phyloP scores from a whole-genome alignment of 805 yeast species.

The Brettanomyces custersianus region DNA sequence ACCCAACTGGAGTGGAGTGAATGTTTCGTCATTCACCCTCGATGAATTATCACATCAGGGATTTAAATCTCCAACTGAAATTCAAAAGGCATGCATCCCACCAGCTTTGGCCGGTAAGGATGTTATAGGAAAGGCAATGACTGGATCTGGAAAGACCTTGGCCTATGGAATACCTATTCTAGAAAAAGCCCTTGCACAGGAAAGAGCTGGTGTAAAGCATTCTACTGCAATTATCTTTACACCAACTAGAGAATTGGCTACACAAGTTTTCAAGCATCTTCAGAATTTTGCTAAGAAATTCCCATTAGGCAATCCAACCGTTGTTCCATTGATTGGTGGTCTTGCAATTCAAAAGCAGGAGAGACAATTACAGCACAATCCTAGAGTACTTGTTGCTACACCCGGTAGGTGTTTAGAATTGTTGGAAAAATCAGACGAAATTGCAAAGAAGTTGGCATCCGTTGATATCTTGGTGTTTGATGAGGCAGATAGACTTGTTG shows the following conservation, averaged over 20 bases:
- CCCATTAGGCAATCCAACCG: slow-evolving; percentile 38
- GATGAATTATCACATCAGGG: slow-evolving; percentile 52
- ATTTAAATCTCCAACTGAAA: slow-evolving; percentile 71
- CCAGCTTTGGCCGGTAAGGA: slow-evolving; percentile 64
- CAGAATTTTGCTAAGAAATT: slow-evolving; percentile 42
- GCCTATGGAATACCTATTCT: slow-evolving; percentile 93
- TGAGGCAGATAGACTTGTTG: slow-evolving; percentile 92
- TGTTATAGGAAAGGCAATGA: slow-evolving; percentile 90
- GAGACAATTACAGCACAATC: slow-evolving; percentile 61
- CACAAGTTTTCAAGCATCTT: slow-evolving; percentile 82
- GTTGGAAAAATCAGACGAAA: slow-evolving; percentile 50
- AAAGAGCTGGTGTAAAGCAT: slow-evolving; percentile 3
- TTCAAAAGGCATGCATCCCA: slow-evolving; percentile 74
- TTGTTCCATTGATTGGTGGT: slow-evolving; percentile 88
- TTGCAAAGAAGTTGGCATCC: slow-evolving; percentile 32
- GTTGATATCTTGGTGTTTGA: slow-evolving; percentile 62
- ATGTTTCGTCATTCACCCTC: slow-evolving; percentile 47
- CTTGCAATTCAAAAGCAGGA: slow-evolving; percentile 89
- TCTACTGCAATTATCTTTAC: slow-evolving; percentile 80
- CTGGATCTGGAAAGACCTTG: slow-evolving; percentile 95
- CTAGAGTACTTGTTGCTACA: slow-evolving; percentile 83
- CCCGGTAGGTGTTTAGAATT: slow-evolving; percentile 89
- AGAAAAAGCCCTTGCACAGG: slow-evolving; percentile 43
- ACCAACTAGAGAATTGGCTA: slow-evolving; percentile 95
- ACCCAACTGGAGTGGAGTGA: slow-evolving; percentile 50